Base-by-base conservation (phyloP, 768 basidiomycete genomes). In the Ramaria rubella region DNA sequence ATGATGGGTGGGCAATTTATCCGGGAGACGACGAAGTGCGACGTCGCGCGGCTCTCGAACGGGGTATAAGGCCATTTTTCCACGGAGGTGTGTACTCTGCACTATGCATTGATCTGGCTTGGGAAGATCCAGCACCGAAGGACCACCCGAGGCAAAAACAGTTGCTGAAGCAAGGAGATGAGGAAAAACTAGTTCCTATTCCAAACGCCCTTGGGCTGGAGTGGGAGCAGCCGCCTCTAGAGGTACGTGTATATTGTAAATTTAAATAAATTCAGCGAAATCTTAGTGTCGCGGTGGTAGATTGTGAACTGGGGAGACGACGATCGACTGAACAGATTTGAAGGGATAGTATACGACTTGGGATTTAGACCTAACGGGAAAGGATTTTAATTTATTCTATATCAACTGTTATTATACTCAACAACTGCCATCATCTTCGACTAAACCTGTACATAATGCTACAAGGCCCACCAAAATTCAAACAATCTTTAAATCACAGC, bases 41-140 rank as follows among this genome's bases (percentile, higher is more conserved):
- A 3, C 55, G 65, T 19, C 49, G 66, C 11, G 66, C 67, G 1
- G 66, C 61, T 1, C 54, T 64, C 11, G 65, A 66, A 42, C 48
- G 64, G 19, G 67, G 65, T 14, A 51, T 65, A 1, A 26, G 59
- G 33, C 59, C 57, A 6, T 63, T 58, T 36, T 69, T 66, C 63
- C 65, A 62, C 43, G 62, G 64, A 8, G 64, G 64, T 21, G 59
- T 36, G 14, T 43, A 33, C 15, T 46, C 51, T 15, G 59, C 63
- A 1, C 53, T 65, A 30, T 64, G 64, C 30, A 62, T 64, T 24
- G 62, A 64, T 45, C 33, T 59, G 14, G 27, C 36, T 14, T 61
- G 59, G 59, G 60, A 61, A 19, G 60, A 61, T 52, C 60, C 60
- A n/a, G 26, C 26, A n/a, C 26, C 29, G 5, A 26, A 26, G 24